Conservation (phyloP, 1,284 basidiomycete species). For the Ceraceosorus bombacis region DNA sequence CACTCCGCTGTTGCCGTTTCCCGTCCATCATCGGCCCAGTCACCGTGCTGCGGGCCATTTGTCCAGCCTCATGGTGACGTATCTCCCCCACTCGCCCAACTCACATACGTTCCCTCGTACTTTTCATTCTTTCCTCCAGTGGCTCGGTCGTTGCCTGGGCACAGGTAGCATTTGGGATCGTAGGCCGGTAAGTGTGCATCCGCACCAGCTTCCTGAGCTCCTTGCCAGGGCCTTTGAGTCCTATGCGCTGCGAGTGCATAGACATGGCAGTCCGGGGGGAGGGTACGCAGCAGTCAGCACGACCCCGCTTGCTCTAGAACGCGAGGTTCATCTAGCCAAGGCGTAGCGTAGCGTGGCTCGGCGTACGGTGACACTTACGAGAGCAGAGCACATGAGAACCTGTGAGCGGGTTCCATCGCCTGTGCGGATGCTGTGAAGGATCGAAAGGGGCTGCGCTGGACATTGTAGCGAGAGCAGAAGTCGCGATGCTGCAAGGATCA, state of each 20-base stretch:
- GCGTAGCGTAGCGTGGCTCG: background rate
- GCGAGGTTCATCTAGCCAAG: background rate
- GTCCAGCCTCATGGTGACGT: no score
- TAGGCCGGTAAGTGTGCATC: slow-evolving; percentile 54
- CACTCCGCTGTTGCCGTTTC: no score
- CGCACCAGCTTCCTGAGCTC: slow-evolving; percentile 35
- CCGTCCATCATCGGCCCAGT: no score
- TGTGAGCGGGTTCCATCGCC: slow-evolving; percentile 43
- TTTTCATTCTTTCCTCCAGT: slow-evolving; percentile 64
- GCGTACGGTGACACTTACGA: slow-evolving; percentile 11
- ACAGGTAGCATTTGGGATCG: slow-evolving; percentile 78
- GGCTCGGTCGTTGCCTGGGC: slow-evolving; percentile 76
- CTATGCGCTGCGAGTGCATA: slow-evolving; percentile 27
- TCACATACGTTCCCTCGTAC: slow-evolving; percentile 61
- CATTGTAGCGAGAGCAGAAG: no score
- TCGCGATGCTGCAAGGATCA: no score
- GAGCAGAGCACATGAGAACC: slow-evolving; percentile 44
- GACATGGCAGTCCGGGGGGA: background rate
- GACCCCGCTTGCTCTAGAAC: background rate
- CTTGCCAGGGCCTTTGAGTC: slow-evolving; percentile 47
- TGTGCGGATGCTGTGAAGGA: slow-evolving; percentile 40
- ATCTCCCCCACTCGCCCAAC: background rate
- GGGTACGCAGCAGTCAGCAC: background rate
- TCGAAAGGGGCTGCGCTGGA: slow-evolving; percentile 21
- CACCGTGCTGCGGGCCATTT: no score